These are phyloP conservation scores for Murraya paniculata DNA, from an alignment of 345 rosid species.

Conservation along the genomic window DNA sequence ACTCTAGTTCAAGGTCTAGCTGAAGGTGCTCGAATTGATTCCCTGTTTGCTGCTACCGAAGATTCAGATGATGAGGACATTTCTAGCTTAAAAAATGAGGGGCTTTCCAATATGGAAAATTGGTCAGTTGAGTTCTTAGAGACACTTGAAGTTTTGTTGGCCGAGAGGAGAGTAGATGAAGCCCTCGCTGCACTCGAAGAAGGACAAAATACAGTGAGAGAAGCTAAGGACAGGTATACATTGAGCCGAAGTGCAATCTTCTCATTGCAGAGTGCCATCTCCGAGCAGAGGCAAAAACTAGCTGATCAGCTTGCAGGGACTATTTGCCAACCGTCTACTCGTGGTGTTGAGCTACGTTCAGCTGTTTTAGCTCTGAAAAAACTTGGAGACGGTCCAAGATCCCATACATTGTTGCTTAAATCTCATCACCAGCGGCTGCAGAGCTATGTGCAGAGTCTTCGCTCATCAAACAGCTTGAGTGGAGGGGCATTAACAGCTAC, in stretches of 20 bases:
- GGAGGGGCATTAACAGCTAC: slow-evolving; percentile 63
- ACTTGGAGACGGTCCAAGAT: slow-evolving; percentile 81
- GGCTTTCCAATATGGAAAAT: slow-evolving; percentile 50
- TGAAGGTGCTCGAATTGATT: slow-evolving; percentile 55
- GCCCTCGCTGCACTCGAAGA: slow-evolving; percentile 70
- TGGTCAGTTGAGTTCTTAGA: slow-evolving; percentile 66
- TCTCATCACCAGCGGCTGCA: slow-evolving; percentile 65
- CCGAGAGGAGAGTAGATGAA: slow-evolving; percentile 82
- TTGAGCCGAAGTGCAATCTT: slow-evolving; percentile 39
- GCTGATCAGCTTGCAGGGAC: slow-evolving; percentile 75
- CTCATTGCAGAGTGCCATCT: slow-evolving; percentile 46
- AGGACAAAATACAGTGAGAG: slow-evolving; percentile 53
- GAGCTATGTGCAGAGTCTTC: slow-evolving; percentile 49
- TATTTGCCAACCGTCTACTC: slow-evolving; percentile 60
- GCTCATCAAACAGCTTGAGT: slow-evolving; percentile 42
- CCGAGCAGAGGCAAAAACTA: slow-evolving; percentile 59
- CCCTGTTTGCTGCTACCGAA: slow-evolving; percentile 46
- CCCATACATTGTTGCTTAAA: slow-evolving; percentile 68
- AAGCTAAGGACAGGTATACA: slow-evolving; percentile 37
- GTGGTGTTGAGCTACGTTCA: slow-evolving; percentile 66
- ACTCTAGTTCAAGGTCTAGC: slow-evolving; percentile 79
- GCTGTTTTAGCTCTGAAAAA: slow-evolving; percentile 64
- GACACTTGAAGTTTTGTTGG: slow-evolving; percentile 71
- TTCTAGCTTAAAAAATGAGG: slow-evolving; percentile 30
- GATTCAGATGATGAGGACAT: slow-evolving; percentile 48